These are phyloP conservation scores for Trypanosoma brucei DNA, from an alignment of 208 protist species.

Conservation along the genomic window DNA sequence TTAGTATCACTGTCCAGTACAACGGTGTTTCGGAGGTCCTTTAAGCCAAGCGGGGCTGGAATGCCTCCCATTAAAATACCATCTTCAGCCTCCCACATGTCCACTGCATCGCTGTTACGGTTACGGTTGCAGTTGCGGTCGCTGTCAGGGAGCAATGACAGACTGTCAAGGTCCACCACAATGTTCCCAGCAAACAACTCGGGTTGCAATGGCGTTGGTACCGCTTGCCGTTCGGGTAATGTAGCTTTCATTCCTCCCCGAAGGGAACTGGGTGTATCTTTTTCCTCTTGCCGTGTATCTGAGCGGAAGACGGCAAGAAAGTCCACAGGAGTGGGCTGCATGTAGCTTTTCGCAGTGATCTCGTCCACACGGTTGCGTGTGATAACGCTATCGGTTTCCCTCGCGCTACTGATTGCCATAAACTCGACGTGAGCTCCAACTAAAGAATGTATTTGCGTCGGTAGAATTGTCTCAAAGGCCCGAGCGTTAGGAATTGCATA, in stretches of 20 bases:
- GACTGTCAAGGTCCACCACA: constrained; percentile 51
- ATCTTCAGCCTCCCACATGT: not conserved
- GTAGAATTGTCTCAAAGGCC: constrained; percentile 84
- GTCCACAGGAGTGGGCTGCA: constrained; percentile 45
- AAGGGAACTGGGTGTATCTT: not conserved
- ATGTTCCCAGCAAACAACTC: constrained; percentile 47
- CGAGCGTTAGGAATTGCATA: constrained; percentile 70
- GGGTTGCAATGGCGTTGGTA: not conserved
- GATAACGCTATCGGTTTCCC: constrained; percentile 59
- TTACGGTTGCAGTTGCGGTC: too few relatives aligned
- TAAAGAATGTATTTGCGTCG: constrained; percentile 57
- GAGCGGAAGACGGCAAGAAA: constrained; percentile 36
- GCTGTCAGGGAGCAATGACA: constrained; percentile 6
- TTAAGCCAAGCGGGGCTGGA: constrained; percentile 53
- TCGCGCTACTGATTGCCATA: constrained; percentile 19
- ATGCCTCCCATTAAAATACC: constrained; percentile 10
- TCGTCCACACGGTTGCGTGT: constrained; percentile 51
- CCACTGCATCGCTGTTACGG: too few relatives aligned
- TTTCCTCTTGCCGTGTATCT: not conserved
- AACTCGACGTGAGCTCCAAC: constrained; percentile 67
- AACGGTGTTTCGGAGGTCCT: constrained; percentile 74
- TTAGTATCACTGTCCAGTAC: constrained; percentile 63
- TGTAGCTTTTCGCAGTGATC: constrained; percentile 70
- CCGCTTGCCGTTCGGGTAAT: too few relatives aligned
- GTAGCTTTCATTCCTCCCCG: too few relatives aligned